Evolutionary conservation across 345 rosid genomes (phyloP).

Genomic region (Eucalyptus curtisii): DNA sequence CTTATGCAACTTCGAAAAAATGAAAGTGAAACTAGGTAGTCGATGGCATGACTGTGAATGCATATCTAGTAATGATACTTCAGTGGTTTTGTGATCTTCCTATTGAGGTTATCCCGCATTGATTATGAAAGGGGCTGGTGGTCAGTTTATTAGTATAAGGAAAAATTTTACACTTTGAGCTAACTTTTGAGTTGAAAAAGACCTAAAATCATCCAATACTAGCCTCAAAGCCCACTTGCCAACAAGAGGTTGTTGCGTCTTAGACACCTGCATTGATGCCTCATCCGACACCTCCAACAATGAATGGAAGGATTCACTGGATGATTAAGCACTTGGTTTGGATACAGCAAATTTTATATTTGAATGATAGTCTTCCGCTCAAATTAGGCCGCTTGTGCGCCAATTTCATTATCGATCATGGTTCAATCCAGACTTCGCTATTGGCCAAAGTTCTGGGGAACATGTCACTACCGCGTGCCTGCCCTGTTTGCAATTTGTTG

Average conservation of each 20-base stretch:
- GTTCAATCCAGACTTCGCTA: not conserved
- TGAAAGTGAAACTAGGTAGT: not conserved
- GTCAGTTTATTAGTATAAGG: too few species aligned
- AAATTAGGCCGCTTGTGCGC: not conserved
- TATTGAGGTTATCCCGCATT: rapidly evolving
- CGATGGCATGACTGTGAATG: not conserved
- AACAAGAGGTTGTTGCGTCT: too few species aligned
- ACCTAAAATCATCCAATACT: too few species aligned
- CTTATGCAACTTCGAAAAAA: rapidly evolving
- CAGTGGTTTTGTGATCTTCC: not conserved
- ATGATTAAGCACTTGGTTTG: too few species aligned
- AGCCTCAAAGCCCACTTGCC: too few species aligned
- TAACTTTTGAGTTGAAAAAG: rapidly evolving
- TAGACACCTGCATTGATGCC: too few species aligned
- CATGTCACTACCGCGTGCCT: not conserved
- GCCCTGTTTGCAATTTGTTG: not conserved
- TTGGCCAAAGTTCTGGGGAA: not conserved
- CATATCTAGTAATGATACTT: not conserved
- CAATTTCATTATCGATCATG: not conserved
- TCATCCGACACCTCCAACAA: too few species aligned
- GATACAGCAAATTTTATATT: not conserved
- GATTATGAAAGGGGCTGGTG: too few species aligned
- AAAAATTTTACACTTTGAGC: too few species aligned
- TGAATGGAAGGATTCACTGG: too few species aligned
- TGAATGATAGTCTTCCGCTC: not conserved